Evolutionary conservation across 495 filamentous ascomycete species (phyloP), one percentile per base, ranked within the genome.

Genomic region (Wilcoxina mikolae): DNA sequence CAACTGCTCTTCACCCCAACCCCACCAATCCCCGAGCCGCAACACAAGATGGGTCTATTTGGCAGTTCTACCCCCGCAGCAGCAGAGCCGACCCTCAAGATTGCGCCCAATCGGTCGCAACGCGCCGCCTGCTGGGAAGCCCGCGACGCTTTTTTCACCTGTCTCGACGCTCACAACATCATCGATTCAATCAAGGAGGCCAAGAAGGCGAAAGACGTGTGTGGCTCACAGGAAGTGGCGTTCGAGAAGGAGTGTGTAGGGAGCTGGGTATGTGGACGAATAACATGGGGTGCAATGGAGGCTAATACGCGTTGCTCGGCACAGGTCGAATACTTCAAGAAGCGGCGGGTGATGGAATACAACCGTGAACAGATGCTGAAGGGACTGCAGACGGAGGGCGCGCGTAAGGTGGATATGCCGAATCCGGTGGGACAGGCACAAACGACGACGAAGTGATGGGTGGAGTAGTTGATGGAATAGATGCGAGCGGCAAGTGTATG

Each of bases 271-370:
- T 54, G 82, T 67, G 42, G 2, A 2, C 41, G 65, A 55, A 65
- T 60, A 67, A 65, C 67, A 42, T n/a, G 47, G 33, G 27, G 10
- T 10, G 29, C 25, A 29, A 10, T 52, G 33, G 22, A 3, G 9
- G 51, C 39, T 43, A 20, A 43, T 18, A 18, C 17, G 39, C 31
- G 31, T n/a, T n/a, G n/a, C 7, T 7, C 31, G 20, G 20, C 17
- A 29, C 61, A 95, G 90, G 87, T 96, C 54, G 85, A 84, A 69
- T 95, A 98, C 70, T 98, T 98, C 74, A 95, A 96, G 70, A 84
- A 94, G 67, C 80, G 86, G 69, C 75, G 91, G 56, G 87, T 96
- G 35, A 88, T 91, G 73, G 89, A 96, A 54, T 76, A 81, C 63
- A 84, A 94, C 55, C 84, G 86, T 66, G 82, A 85, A 58, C 73